Base-by-base conservation (phyloP, 164 flowering plant species). In the Chimonanthus praecox region DNA sequence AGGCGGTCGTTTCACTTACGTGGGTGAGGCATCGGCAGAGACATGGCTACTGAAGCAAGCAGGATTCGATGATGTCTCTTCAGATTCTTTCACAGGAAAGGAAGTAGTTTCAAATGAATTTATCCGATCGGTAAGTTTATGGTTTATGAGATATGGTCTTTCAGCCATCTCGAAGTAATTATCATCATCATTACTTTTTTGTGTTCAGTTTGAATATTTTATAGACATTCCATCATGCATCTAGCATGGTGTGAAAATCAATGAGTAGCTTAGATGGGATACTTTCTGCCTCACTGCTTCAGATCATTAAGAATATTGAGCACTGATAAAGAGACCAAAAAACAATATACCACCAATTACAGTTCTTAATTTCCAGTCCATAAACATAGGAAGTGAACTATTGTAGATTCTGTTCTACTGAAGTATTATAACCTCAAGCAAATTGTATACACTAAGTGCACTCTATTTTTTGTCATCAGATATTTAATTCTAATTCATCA, bases 41-140 rank as follows among this genome's bases (percentile, higher is more conserved):
- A 75, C 67, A 69, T 85, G 90, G 92, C 82, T 88, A 61, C 78
- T 87, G 68, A 80, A 77, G 74, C 77, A 83, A 80, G 89, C 91
- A n/a, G 89, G 89, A 7, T 82, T 81, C 49, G 63, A 72, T 20
- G 78, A 83, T 47, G 70, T 66, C 65, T 68, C 73, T 48, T 73
- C 21, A 9, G 83, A 76, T 71, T 71, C 82, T 16, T 75, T 82
- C 62, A 58, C 64, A 18, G 58, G 78, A 46, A 77, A 75, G 64
- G 79, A 82, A 44, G 71, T 68, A 64, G 58, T 68, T 11, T 8
- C 13, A 8, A 73, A 75, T 68, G 74, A 69, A 54, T n/a, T 45
- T 45, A 20, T 71, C 20, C 47, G 15, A 72, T 60, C 33, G 78
- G 88, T 84, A 80, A 72, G 84, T 58, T 61, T 70, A 7, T 68